Evolutionary conservation across 2,329 filamentous ascomycete species (phyloP), one percentile per base, ranked within the genome.

Genomic region (Cladosporium halotolerans): DNA sequence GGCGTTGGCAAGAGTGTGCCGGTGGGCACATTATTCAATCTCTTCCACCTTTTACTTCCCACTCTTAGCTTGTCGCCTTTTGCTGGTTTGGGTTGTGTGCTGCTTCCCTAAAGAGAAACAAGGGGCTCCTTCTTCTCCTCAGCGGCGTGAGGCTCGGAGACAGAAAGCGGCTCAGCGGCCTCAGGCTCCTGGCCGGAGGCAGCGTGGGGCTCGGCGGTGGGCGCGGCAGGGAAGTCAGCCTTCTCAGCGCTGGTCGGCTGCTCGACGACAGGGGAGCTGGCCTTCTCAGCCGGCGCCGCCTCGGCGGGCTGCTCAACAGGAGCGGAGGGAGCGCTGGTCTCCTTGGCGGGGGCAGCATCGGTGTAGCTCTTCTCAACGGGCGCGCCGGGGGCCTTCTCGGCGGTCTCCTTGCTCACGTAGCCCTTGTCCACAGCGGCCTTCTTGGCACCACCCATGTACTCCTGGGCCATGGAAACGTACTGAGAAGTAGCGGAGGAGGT

Each of bases 401-500:
- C 67, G 13, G 65, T 65, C 59, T 67, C 60, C 52, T 58, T 60
- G 59, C 65, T 68, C 48, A 67, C 66, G 52, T 67, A 59, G 44
- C 66, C 63, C 59, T 69, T 67, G 36, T 67, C 63, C 34, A 68
- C 64, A 41, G 68, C 64, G 39, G 62, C 62, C 52, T 64, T 61
- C 64, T 70, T 69, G 45, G 63, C 61, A 50, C 64, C 62, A 31
- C 71, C 73, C 45, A 81, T 75, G 62, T 75, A 73, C 58, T 80
- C 80, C 63, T 81, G 77, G 39, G 82, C 82, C 71, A 82, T 81
- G 63, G 72, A 70, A 56, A 76, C 78, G 69, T 83, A 83, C 59
- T 83, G 79, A 58, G 76, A 78, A 48, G 82, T 77, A 57, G 82
- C 81, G 59, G 74, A 76, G 68, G 79, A 79, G 63, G 82, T 74